Conservation (phyloP, 305 asterid species). For the Salvia sclarea region DNA sequence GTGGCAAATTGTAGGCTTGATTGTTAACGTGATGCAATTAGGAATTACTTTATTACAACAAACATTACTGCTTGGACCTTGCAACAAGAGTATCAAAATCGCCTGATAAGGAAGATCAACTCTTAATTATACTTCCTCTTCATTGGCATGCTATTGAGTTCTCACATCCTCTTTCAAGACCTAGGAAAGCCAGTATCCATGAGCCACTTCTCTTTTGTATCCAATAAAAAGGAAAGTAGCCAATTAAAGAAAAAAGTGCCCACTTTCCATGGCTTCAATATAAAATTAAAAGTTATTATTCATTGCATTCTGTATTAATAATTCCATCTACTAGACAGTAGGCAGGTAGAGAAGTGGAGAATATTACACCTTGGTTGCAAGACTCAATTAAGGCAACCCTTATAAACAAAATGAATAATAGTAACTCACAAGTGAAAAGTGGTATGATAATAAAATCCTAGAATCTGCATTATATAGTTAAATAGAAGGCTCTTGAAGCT, state of each 20-base stretch:
- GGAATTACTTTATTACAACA: no score
- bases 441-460: background rate
- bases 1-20: no score
- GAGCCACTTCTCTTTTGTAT: constrained; percentile 28
- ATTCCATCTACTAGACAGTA: background rate
- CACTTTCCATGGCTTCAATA: constrained; percentile 19
- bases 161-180: no score
- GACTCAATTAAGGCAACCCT: constrained; percentile 6
- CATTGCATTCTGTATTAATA: constrained; percentile 4
- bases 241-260: constrained; percentile 16
- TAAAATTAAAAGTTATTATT: constrained; percentile 9
- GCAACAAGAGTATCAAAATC: no score
- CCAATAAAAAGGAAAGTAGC: background rate
- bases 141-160: no score
- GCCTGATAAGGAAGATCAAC: no score
- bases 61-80: no score
- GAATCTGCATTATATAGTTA: background rate
- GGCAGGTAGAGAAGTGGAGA: background rate
- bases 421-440: no score
- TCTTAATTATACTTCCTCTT: no score
- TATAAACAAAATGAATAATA: background rate
- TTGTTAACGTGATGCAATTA: no score
- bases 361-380: background rate
- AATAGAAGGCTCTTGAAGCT: background rate
- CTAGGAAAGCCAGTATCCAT: constrained; percentile 37